Evolutionary conservation across 1,139 yeast species (phyloP).

Genomic region (Petasospora fabianii): DNA sequence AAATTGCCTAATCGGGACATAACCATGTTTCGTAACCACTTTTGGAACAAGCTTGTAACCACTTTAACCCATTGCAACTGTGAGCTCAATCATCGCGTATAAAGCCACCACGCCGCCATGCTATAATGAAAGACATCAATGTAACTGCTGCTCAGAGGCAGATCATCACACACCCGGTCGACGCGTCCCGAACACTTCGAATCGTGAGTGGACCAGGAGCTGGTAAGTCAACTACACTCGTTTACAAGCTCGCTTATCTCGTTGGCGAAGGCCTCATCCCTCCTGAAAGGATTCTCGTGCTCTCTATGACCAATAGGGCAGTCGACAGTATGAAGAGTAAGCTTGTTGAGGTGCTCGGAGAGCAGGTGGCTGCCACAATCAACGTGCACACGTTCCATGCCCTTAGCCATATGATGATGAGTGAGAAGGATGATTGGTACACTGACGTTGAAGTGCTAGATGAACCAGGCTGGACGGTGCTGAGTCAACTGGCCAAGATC

Average conservation of each 20-base stretch:
- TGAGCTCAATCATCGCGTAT: too few relatives aligned
- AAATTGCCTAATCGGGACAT: too few relatives aligned
- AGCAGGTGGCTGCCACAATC: conserved; percentile 12
- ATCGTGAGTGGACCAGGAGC: conserved; percentile 73
- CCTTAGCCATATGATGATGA: conserved; percentile 48
- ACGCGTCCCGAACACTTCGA: conserved; percentile 39
- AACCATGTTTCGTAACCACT: too few relatives aligned
- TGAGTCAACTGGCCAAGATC: conserved; percentile 30
- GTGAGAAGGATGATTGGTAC: conserved; percentile 34
- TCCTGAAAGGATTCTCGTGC: conserved; percentile 56
- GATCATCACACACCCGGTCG: conserved; percentile 37
- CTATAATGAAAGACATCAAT: too few relatives aligned
- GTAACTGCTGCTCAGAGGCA: conserved; percentile 36
- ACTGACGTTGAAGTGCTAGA: conserved; percentile 43
- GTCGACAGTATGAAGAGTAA: conserved; percentile 48
- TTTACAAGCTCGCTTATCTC: conserved; percentile 49
- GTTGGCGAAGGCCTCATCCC: conserved; percentile 34
- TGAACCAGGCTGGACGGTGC: conserved; percentile 48
- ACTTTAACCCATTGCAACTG: too few relatives aligned
- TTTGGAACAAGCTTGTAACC: too few relatives aligned
- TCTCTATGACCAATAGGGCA: conserved; percentile 70
- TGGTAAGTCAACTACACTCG: conserved; percentile 67
- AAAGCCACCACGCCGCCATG: too few relatives aligned
- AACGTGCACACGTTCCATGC: conserved; percentile 56
- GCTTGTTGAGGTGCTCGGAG: conserved; percentile 36